Evolutionary conservation across 2,329 filamentous ascomycete species (phyloP), one percentile per base, ranked within the genome.

Genomic region (Aspergillus piperis): DNA sequence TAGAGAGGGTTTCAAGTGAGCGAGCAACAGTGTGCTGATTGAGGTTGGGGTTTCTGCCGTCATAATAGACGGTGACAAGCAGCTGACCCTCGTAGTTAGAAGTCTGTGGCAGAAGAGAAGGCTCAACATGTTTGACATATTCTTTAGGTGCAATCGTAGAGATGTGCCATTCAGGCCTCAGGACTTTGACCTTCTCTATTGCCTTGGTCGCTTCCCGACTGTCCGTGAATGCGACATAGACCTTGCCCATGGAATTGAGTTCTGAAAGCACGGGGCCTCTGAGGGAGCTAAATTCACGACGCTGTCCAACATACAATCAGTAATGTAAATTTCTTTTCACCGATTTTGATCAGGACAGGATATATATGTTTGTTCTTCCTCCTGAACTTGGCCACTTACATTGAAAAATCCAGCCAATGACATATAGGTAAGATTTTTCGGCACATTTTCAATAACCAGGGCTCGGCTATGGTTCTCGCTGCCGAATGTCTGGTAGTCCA

Each of bases 221-320:
- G 66, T 90, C 87, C 6, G 80, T 75, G 66, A 89, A 88, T 4
- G 81, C 82, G 23, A 87, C 74, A 59, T 82, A 84, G 30, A 86
- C 78, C 52, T 77, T 80, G 3, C 80, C 78, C 48, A 68, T 68
- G 49, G 70, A 67, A 52, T 64, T 65, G 25, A 80, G 63, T 32
- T 76, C 72, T 25, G 68, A 70, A 39, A 78, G 69, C 50, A 77
- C 70, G 58, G 78, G 73, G 15, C 73, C 70, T 60, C 73, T 75
- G 50, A 79, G 66, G n/a, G 76, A 69, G 55, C 59, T 73, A 70
- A 73, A 75, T 61, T 73, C 71, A 51, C 67, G 71, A 25, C 73
- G 73, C 72, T 73, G 53, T 62, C 30, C 17, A 41, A 39, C 63
- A 55, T 62, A 54, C 19, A 27, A 36, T 15, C 5, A 15, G 36